Evolutionary conservation across 805 yeast species (phyloP).

Genomic region (Hanseniaspora taiwanica): DNA sequence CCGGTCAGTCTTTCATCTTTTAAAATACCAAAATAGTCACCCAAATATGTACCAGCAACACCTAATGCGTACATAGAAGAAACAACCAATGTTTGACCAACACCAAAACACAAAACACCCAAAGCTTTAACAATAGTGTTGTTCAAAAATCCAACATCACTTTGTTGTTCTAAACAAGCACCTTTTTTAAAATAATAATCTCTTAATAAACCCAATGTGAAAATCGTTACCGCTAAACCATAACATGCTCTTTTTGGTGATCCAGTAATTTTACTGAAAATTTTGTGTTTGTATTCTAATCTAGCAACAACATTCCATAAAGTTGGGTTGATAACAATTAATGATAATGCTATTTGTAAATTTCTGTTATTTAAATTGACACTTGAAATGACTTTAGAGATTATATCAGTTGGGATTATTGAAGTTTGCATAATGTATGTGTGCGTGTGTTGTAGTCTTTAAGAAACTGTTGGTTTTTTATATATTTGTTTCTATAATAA

Average conservation of each 20-base stretch:
- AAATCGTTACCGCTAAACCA: slow-evolving; percentile 67
- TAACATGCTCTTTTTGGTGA: slow-evolving; percentile 73
- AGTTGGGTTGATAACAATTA: slow-evolving; percentile 82
- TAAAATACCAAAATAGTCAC: slow-evolving; percentile 93
- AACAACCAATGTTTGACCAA: slow-evolving; percentile 72
- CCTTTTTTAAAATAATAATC: slow-evolving; percentile 68
- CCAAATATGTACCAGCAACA: slow-evolving; percentile 89
- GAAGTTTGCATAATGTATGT: background rate
- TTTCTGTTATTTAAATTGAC: slow-evolving; percentile 13
- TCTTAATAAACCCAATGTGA: slow-evolving; percentile 70
- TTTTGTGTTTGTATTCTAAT: slow-evolving; percentile 62
- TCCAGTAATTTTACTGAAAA: slow-evolving; percentile 62
- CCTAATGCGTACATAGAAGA: slow-evolving; percentile 88
- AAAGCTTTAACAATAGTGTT: slow-evolving; percentile 22
- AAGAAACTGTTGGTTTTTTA: background rate
- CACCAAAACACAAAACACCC: slow-evolving; percentile 42
- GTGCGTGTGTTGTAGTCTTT: background rate
- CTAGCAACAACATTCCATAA: slow-evolving; percentile 95
- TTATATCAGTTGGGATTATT: background rate
- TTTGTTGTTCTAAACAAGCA: slow-evolving; percentile 55
- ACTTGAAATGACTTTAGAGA: slow-evolving; percentile 5
- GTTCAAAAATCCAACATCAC: slow-evolving; percentile 33
- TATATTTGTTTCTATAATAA: background rate
- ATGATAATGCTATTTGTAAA: slow-evolving; percentile 36
- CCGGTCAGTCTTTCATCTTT: slow-evolving; percentile 82